Conservation (phyloP, 805 yeast species). For the Monosporozyma solicola region DNA sequence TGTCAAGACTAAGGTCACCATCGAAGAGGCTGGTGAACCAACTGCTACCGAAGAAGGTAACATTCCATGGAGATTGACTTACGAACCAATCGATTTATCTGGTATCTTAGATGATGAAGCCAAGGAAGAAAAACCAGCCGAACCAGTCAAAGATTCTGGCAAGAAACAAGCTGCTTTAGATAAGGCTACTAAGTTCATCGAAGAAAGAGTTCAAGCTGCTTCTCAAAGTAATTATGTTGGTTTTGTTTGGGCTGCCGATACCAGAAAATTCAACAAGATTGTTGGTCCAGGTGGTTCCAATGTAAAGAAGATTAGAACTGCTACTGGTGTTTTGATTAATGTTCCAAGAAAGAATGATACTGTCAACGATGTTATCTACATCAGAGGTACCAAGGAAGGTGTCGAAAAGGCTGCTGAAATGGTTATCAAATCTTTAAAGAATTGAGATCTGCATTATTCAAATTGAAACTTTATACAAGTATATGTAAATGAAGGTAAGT, state of each 20-base stretch:
- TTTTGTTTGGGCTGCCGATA: slow-evolving; percentile 51
- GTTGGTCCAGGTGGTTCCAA: slow-evolving; percentile 73
- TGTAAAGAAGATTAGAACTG: slow-evolving; percentile 50
- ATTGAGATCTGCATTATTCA: not conserved
- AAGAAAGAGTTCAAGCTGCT: slow-evolving; percentile 41
- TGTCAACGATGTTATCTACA: slow-evolving; percentile 43
- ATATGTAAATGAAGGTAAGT: not conserved
- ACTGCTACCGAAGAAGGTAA: slow-evolving; percentile 22
- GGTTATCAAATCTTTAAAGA: slow-evolving; percentile 25
- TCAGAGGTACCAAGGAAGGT: slow-evolving; percentile 52
- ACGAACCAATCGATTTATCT: slow-evolving; percentile 28
- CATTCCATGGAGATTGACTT: slow-evolving; percentile 61
- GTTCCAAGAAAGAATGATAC: slow-evolving; percentile 55
- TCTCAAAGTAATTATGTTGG: slow-evolving; percentile 42
- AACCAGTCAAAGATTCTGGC: slow-evolving; percentile 29
- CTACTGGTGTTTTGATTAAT: slow-evolving; percentile 47
- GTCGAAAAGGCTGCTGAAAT: slow-evolving; percentile 42
- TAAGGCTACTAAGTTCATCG: slow-evolving; percentile 32
- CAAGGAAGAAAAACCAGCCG: slow-evolving; percentile 37
- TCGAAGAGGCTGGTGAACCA: slow-evolving; percentile 30
- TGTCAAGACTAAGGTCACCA: slow-evolving; percentile 40
- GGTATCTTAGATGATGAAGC: slow-evolving; percentile 31
- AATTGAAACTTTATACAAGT: not conserved
- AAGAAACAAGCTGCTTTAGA: slow-evolving; percentile 40
- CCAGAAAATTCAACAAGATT: slow-evolving; percentile 47